Percentiles rank a stretch among this genome's conserved stretches.
Evolutionary conservation across 257 asterid species (phyloP).

Genomic region (Jaltomata sinuosa): DNA sequence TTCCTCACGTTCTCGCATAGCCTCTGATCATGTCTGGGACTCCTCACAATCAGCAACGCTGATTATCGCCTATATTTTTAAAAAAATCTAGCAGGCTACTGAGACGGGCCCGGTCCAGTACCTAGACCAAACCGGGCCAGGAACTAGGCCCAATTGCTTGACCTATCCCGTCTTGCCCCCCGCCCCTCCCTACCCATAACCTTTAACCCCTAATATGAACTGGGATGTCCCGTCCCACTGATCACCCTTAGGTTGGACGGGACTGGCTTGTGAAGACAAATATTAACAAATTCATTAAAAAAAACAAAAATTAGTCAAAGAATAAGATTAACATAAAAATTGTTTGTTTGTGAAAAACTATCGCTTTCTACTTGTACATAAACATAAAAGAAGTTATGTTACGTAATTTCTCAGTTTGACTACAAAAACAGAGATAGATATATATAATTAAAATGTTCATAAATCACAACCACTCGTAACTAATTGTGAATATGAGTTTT

Average conservation of each 20-base stretch:
- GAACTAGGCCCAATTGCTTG: too few relatives aligned
- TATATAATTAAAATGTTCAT: not conserved
- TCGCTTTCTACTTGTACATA: not conserved
- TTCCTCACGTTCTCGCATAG: too few relatives aligned
- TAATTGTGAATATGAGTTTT: not conserved
- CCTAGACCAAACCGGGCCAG: too few relatives aligned
- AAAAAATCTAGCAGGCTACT: too few relatives aligned
- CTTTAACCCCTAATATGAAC: not conserved
- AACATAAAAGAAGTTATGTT: not conserved
- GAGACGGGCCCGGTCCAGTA: too few relatives aligned
- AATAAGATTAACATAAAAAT: too few relatives aligned
- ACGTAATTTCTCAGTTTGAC: not conserved
- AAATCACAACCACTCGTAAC: not conserved
- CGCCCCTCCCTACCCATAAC: too few relatives aligned
- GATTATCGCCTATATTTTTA: too few relatives aligned
- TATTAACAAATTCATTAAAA: not conserved
- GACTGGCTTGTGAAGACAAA: not conserved
- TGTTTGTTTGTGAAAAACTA: not conserved
- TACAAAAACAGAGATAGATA: not conserved
- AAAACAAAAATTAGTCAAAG: too few relatives aligned
- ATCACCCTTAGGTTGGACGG: constrained; percentile 3
- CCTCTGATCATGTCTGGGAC: too few relatives aligned
- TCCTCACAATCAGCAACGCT: too few relatives aligned
- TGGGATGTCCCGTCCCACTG: too few relatives aligned
- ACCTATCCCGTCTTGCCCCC: not conserved